Evolutionary conservation across 1,284 basidiomycete genomes (phyloP).

Genomic region (Rhodotorula glutinis): DNA sequence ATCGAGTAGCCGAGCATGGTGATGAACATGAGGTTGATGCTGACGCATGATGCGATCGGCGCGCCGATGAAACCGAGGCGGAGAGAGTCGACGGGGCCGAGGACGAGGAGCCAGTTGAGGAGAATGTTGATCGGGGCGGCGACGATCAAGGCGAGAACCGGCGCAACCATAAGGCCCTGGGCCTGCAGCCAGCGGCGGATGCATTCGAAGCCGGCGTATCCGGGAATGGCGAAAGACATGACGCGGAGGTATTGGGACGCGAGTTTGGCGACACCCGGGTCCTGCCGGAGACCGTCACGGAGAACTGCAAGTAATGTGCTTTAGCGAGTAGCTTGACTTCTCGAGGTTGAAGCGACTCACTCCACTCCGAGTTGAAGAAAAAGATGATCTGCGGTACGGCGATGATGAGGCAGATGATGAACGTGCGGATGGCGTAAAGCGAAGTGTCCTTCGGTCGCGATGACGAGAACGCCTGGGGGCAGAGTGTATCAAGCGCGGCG

Average conservation of each 20-base stretch:
- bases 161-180: conserved; percentile 80
- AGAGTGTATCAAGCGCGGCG: conserved; percentile 43
- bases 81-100: conserved; percentile 50
- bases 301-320: conserved; percentile 57
- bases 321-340: too few relatives aligned
- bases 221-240: conserved; percentile 78
- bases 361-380: conserved; percentile 44
- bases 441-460: conserved; percentile 35
- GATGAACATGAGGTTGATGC: conserved; percentile 74
- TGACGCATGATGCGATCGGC: conserved; percentile 81
- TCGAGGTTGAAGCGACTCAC: too few relatives aligned
- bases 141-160: conserved; percentile 77
- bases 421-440: conserved; percentile 41
- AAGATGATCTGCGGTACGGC: conserved; percentile 40
- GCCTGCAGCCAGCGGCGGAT: conserved; percentile 80
- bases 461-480: conserved; percentile 43
- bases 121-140: conserved; percentile 82
- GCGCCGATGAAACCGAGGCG: conserved; percentile 89
- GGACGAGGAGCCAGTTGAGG: conserved; percentile 74
- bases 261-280: conserved; percentile 74
- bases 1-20: conserved; percentile 69
- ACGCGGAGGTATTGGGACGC: conserved; percentile 63
- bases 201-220: conserved; percentile 60
- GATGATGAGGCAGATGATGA: conserved; percentile 32
- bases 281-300: conserved; percentile 69